These are phyloP conservation scores for Oryza officinalis DNA, from an alignment of 176 grass and related monocot species.

Conservation along the genomic window DNA sequence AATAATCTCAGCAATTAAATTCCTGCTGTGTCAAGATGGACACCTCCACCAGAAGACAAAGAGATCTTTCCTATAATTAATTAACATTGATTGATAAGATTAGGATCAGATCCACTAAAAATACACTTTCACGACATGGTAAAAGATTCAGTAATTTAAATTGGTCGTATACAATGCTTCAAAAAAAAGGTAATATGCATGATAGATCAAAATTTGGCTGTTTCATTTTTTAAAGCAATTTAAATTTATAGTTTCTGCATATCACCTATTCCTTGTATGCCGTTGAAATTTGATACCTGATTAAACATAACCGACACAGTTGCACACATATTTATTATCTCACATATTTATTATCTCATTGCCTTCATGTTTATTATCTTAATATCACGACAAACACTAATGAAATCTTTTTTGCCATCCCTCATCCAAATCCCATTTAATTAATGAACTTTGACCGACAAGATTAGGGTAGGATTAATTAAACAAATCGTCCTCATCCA, in stretches of 20 bases:
- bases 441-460: background rate
- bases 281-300: background rate
- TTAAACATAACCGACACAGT: background rate
- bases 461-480: background rate
- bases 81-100: background rate
- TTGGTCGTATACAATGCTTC: too few species aligned
- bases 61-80: constrained; percentile 11
- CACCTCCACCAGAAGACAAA: background rate
- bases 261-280: background rate
- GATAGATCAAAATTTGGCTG: too few species aligned
- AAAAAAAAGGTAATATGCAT: too few species aligned
- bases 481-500: background rate
- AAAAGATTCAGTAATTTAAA: background rate
- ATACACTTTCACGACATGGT: background rate
- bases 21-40: background rate
- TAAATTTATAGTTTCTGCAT: too few species aligned
- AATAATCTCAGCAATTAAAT: background rate
- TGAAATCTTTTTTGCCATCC: background rate
- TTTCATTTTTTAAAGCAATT: too few species aligned
- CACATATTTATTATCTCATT: background rate
- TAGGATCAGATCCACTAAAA: background rate
- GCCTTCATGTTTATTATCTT: background rate
- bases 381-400: background rate
- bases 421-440: background rate
- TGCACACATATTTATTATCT: background rate